These are phyloP conservation scores for Coemansia guatemalensis DNA, from an alignment of 192 early-diverging fungal genomes.

Conservation along the genomic window DNA sequence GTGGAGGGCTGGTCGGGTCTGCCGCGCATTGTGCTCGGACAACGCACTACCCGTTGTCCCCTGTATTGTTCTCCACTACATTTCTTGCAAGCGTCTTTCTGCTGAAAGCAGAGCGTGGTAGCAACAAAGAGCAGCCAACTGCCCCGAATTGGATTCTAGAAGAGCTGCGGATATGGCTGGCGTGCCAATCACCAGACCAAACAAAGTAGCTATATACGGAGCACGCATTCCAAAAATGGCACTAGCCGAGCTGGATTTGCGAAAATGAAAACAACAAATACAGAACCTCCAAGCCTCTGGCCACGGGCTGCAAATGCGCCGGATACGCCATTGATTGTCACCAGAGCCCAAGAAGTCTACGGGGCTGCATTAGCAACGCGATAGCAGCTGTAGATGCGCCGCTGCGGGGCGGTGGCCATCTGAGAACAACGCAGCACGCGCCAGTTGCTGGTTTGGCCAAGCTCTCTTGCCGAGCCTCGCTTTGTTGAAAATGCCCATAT, in stretches of 20 bases:
- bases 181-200: neutral
- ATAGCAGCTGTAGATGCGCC: neutral
- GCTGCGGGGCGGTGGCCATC: neutral
- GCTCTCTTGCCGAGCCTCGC: neutral
- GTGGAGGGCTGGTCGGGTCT: neutral
- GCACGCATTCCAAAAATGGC: neutral
- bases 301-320: neutral
- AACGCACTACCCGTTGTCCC: neutral
- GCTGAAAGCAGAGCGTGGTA: neutral
- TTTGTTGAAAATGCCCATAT: neutral
- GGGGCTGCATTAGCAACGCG: neutral
- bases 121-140: neutral
- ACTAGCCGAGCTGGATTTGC: neutral
- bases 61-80: neutral
- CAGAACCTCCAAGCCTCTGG: neutral
- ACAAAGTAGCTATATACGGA: neutral
- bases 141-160: neutral
- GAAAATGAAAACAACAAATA: neutral
- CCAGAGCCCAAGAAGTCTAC: neutral
- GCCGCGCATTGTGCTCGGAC: neutral
- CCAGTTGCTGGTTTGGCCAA: neutral
- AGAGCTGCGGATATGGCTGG: neutral
- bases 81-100: neutral
- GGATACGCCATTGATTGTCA: neutral
- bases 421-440: neutral